These are phyloP conservation scores for Aspergillus avenaceus DNA, from an alignment of 495 filamentous ascomycete genomes.

Conservation along the genomic window DNA sequence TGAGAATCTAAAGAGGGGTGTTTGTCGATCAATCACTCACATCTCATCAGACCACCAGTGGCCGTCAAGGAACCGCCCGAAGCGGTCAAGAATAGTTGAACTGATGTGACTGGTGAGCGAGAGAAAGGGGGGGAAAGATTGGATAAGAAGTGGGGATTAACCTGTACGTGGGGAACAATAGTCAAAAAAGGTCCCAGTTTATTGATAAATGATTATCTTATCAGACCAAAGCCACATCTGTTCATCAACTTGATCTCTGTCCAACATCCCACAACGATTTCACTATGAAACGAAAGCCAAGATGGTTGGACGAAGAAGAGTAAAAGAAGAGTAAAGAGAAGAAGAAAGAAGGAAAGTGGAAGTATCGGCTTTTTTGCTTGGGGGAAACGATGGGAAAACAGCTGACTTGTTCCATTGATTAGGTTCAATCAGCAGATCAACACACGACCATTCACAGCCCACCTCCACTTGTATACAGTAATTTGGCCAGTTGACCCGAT, in stretches of 20 bases:
- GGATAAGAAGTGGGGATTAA: neutral
- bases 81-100: conserved; percentile 5
- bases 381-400: neutral
- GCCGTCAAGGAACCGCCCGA: neutral
- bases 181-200: neutral
- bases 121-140: conserved; percentile 2
- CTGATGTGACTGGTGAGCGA: neutral
- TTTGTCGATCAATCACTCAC: neutral
- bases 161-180: neutral
- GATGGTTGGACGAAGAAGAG: neutral
- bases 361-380: too few relatives aligned
- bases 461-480: too few relatives aligned
- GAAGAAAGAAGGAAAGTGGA: conserved; percentile 1
- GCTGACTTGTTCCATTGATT: neutral
- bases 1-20: neutral
- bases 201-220: conserved; percentile 1
- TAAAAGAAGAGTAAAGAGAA: conserved; percentile 1
- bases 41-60: neutral
- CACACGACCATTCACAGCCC: conserved; percentile 1
- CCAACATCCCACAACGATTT: neutral
- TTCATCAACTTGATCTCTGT: too few relatives aligned
- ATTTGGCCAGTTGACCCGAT: too few relatives aligned
- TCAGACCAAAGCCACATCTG: neutral
- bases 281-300: neutral
- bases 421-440: conserved; percentile 2